Evolutionary conservation across 2,329 filamentous ascomycete species (phyloP).

Genomic region (Sordariomycetes sp.): DNA sequence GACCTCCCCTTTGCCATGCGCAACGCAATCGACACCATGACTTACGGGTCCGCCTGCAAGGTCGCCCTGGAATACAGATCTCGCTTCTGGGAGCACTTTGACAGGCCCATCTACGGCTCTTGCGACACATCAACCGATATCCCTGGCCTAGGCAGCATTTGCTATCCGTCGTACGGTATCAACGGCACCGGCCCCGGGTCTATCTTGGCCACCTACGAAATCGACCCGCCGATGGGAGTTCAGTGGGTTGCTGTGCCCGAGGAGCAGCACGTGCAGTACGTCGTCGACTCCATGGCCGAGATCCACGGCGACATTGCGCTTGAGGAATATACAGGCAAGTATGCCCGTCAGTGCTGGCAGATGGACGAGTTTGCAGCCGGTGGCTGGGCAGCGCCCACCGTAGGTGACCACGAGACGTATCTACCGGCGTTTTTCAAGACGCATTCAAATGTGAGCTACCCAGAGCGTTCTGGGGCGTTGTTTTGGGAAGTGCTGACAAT

Average conservation of each 20-base stretch:
- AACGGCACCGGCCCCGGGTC: constrained; percentile 55
- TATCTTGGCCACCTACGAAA: constrained; percentile 50
- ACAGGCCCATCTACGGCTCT: constrained; percentile 51
- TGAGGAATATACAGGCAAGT: constrained; percentile 52
- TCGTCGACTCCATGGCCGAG: constrained; percentile 57
- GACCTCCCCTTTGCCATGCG: constrained; percentile 22
- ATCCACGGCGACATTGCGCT: constrained; percentile 42
- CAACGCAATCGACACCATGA: constrained; percentile 36
- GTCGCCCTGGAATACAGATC: constrained; percentile 60
- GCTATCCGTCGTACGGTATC: constrained; percentile 59
- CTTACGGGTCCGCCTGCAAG: constrained; percentile 39
- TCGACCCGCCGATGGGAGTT: constrained; percentile 26
- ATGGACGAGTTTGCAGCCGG: constrained; percentile 51
- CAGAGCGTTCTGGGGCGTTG: too few species aligned
- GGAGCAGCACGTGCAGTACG: constrained; percentile 51
- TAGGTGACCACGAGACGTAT: constrained; percentile 61
- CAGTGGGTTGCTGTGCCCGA: constrained; percentile 39
- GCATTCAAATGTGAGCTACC: constrained; percentile 44
- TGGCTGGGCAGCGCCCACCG: constrained; percentile 50
- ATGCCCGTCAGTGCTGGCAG: constrained; percentile 57
- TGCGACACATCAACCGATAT: constrained; percentile 50
- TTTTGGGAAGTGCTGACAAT: not conserved
- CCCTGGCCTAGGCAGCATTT: constrained; percentile 50
- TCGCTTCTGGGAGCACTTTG: constrained; percentile 47
- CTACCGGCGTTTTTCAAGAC: constrained; percentile 66